A percentile compares a stretch with the other conserved stretches of the same genome.
Evolutionary conservation across 192 early-diverging fungal genomes (phyloP).

Genomic region (Jimgerdemannia lactiflua): DNA sequence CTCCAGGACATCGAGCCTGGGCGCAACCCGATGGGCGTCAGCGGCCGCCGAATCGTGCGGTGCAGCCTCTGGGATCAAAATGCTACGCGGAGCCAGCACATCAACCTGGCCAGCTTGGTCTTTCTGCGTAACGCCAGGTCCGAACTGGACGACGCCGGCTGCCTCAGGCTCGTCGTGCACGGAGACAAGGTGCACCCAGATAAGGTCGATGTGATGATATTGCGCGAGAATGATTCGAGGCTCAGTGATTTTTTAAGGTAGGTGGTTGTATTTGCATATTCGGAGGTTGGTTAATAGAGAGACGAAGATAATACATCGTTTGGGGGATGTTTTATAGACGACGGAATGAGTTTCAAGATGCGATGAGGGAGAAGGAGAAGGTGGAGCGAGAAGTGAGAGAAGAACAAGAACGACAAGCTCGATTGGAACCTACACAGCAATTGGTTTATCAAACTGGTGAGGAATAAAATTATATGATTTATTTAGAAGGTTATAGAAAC

Average conservation of each 20-base stretch:
- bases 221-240: background rate
- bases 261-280: background rate
- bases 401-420: background rate
- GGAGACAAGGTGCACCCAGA: background rate
- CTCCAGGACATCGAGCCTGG: background rate
- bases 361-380: background rate
- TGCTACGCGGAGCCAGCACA: background rate
- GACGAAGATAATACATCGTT: background rate
- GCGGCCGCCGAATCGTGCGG: background rate
- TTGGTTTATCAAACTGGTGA: background rate
- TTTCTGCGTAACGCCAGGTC: background rate
- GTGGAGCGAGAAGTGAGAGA: background rate
- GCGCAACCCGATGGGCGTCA: background rate
- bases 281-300: background rate
- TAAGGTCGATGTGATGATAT: background rate
- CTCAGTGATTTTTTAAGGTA: background rate
- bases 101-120: background rate
- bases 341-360: background rate
- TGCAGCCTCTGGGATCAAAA: conserved; percentile 3
- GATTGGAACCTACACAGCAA: background rate
- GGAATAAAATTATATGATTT: background rate
- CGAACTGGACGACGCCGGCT: background rate
- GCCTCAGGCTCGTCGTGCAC: background rate
- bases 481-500: too few relatives aligned
- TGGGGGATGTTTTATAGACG: background rate